Evolutionary conservation across 1,284 basidiomycete species (phyloP).

Genomic region (Schizophyllum commune): DNA sequence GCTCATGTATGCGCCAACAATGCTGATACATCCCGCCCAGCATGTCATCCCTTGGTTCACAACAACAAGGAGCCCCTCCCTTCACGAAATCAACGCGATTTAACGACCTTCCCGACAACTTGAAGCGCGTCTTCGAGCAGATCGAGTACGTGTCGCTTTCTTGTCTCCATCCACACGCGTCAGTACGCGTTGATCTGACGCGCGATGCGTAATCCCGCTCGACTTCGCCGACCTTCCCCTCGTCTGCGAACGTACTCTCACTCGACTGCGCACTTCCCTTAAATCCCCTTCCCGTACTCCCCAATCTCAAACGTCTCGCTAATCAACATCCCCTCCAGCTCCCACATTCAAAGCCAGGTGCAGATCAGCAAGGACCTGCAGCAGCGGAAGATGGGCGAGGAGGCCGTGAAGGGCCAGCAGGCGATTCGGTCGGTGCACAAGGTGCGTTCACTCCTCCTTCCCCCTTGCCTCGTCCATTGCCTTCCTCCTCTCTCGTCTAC

Average conservation of each 20-base stretch:
- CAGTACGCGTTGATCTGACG: neutral
- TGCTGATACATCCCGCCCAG: neutral
- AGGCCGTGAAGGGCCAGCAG: slow-evolving; percentile 65
- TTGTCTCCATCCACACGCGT: neutral
- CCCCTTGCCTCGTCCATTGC: neutral
- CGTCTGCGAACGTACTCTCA: neutral
- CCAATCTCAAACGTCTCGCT: neutral
- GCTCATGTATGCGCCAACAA: slow-evolving; percentile 5
- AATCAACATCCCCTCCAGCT: slow-evolving; percentile 29
- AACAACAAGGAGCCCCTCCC: slow-evolving; percentile 30
- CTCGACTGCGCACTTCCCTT: too few relatives aligned
- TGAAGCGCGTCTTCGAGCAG: slow-evolving; percentile 56
- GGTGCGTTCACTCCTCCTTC: slow-evolving; percentile 26
- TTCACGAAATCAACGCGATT: slow-evolving; percentile 75
- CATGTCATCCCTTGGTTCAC: slow-evolving; percentile 5
- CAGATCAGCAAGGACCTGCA: slow-evolving; percentile 75
- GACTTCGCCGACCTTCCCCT: slow-evolving; percentile 4
- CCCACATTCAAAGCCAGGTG: slow-evolving; percentile 67
- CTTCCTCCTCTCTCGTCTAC: too few relatives aligned
- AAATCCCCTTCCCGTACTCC: too few relatives aligned
- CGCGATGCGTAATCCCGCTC: neutral
- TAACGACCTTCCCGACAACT: slow-evolving; percentile 70
- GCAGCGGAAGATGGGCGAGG: slow-evolving; percentile 65
- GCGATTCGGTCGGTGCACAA: slow-evolving; percentile 59
- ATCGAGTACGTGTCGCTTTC: slow-evolving; percentile 53